Base-by-base conservation (phyloP, 139 green algal genomes). In the Pleodorina starrii region DNA sequence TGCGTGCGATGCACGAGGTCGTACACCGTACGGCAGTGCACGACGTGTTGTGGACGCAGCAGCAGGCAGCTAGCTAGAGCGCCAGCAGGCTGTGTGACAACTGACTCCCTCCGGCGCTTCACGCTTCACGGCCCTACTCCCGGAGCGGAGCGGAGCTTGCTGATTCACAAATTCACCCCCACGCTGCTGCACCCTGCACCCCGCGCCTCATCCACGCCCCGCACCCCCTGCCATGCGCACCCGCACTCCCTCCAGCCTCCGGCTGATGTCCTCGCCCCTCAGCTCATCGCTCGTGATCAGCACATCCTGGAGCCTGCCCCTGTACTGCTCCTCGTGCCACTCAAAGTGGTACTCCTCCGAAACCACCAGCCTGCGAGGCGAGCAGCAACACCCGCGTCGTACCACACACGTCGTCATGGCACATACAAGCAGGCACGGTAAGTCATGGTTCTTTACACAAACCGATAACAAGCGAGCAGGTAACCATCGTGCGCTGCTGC, bases 261-360 rank as follows among this genome's bases (percentile, higher is more conserved):
- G 29, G 12, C 16, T 9, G 40, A 88, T 25, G 66, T 79, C 82
- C 44, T 36, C 43, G 9, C 42, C 51, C 19, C 11, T 68, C 1
- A 88, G 82, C 32, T 68, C 43, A 44, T 54, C 36, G 82, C 82
- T 88, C 25, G n/a, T n/a, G 29, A 88, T n/a, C 5, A 88, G 42
- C 66, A 88, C 82, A 6, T 16, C n/a, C 82, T 88, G 19, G 44
- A 88, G 82, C 32, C 25, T 16, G 0, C 82, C 82, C 0, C 46
- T 16, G 84, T 89, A 89, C 69, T 73, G 69, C 29, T 82, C 84
- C 84, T 89, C 84, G 69, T 89, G 84, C 84, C 84, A 89, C 68
- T 89, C 84, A 5, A 63, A 73, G 51, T 89, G 69, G 38, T 81
- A 89, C 36, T 89, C 84, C 25, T 89, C n/a, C 25, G 84, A 89